Conservation (phyloP, 345 rosid species). For the Tarenaya hassleriana region DNA sequence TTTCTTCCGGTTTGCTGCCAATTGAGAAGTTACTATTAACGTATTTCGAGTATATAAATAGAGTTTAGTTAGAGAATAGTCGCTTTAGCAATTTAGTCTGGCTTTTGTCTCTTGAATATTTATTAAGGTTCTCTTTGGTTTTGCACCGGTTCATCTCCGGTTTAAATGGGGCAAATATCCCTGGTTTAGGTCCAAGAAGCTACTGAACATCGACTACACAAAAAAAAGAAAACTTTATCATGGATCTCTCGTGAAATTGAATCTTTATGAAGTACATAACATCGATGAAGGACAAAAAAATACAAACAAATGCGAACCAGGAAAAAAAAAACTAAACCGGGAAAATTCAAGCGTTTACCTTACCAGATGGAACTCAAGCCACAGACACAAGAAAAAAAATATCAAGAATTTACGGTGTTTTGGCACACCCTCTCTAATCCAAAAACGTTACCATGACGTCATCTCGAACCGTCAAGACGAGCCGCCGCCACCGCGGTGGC, state of each 20-base stretch:
- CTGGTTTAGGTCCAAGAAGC: no score
- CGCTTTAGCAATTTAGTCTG: no score
- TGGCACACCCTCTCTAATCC: constrained; percentile 4
- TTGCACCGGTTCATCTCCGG: no score
- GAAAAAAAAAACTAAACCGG: neutral
- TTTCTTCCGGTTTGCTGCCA: no score
- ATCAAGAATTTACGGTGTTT: constrained; percentile 21
- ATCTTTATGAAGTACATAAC: constrained; percentile 21
- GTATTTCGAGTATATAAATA: no score
- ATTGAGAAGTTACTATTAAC: no score
- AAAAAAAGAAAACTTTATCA: neutral
- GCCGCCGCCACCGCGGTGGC: constrained; percentile 28
- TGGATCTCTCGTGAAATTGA: constrained; percentile 23
- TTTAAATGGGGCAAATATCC: no score
- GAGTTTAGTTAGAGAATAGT: no score
- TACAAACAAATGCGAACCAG: constrained; percentile 4
- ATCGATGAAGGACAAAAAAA: constrained; percentile 16
- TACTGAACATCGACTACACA: no score
- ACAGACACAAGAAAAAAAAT: constrained; percentile 1
- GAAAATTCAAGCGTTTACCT: constrained; percentile 19
- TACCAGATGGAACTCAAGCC: constrained; percentile 19
- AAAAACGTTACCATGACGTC: neutral
- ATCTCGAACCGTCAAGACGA: constrained; percentile 21
- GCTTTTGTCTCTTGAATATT: no score
- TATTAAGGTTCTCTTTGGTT: no score